Base-by-base conservation (phyloP, 73 alveolate genomes). In the Tetrahymena thermophila region DNA sequence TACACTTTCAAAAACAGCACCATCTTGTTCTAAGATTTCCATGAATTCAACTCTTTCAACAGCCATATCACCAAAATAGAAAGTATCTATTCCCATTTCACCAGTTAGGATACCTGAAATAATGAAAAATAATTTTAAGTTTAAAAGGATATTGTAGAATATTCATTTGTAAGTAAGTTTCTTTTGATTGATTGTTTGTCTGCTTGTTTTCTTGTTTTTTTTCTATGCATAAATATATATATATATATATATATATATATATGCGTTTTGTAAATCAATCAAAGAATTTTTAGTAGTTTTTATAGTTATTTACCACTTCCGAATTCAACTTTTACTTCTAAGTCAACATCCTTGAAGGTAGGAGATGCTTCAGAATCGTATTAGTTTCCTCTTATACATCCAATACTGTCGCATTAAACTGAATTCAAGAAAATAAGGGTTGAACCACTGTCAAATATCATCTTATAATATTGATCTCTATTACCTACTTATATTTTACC, bases 381-480 rank as follows among this genome's bases (percentile, higher is more conserved):
- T 31, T 85, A 34, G 35, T 94, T 94, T 43, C 93, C 44, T 94
- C 85, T 94, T 4, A 35, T 21, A 28, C 96, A 94, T n/a, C 96
- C 96, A 14, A 94, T 94, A 43, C 85, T 85, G 34, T 94, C 85
- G 19, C 96, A 94, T 44, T 94, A 28, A 55, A 55, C 96, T 43
- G 96, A 94, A 4, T 71, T 85, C 42, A 94, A 35, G 56, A 71
- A 94, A 43, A 56, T 40, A 13, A 94, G 85, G 8, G 96, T 85
- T 25, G 96, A 94, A 2, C 96, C 96, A 94, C 93, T 94, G 35
- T 94, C 96, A 50, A 94, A 94, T 14, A 94, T 94, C 85, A 94
- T 56, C 89, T 71, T 71, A 8, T 71, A 71, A 31, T 23, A 71
- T 71, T 71, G 89, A 71, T 71, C 17, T 71, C 17, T 71, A 23